These are phyloP conservation scores for Boletellus emodensis DNA, from an alignment of 768 basidiomycete genomes.

Conservation along the genomic window DNA sequence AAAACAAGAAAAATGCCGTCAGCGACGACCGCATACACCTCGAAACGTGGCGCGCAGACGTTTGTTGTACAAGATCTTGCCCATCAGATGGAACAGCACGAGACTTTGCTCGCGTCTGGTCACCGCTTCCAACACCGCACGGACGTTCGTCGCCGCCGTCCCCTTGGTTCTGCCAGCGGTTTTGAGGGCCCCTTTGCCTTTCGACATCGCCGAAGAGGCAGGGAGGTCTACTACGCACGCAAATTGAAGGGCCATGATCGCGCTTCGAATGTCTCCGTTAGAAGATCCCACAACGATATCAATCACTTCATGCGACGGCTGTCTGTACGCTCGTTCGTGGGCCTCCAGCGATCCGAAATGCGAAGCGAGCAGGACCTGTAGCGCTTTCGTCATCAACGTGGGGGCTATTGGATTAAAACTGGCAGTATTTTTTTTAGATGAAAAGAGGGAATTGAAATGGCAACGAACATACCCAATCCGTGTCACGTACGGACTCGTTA, in stretches of 20 bases:
- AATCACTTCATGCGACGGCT: conserved; percentile 61
- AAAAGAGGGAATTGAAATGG: background rate
- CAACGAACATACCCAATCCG: conserved; percentile 61
- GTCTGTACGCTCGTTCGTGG: conserved; percentile 15
- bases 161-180: conserved; percentile 9
- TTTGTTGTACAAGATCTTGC: conserved; percentile 94
- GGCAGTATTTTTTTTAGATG: background rate
- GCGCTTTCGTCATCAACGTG: conserved; percentile 77
- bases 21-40: background rate
- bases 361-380: conserved; percentile 52
- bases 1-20: background rate
- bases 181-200: conserved; percentile 32
- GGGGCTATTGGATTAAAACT: conserved; percentile 93
- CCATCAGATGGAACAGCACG: conserved; percentile 86
- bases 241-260: conserved; percentile 92
- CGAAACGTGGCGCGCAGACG: conserved; percentile 39
- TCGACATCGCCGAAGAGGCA: conserved; percentile 11
- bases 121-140: conserved; percentile 61
- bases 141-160: conserved; percentile 17
- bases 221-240: conserved; percentile 49
- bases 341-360: conserved; percentile 40
- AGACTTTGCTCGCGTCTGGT: conserved; percentile 84
- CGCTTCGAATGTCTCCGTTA: conserved; percentile 90
- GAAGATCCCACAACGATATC: conserved; percentile 75
- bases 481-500: conserved; percentile 72